Percentiles rank a stretch among this genome's conserved stretches.
Evolutionary conservation across 768 basidiomycete species (phyloP).

Genomic region (Pleurotus sapidus): DNA sequence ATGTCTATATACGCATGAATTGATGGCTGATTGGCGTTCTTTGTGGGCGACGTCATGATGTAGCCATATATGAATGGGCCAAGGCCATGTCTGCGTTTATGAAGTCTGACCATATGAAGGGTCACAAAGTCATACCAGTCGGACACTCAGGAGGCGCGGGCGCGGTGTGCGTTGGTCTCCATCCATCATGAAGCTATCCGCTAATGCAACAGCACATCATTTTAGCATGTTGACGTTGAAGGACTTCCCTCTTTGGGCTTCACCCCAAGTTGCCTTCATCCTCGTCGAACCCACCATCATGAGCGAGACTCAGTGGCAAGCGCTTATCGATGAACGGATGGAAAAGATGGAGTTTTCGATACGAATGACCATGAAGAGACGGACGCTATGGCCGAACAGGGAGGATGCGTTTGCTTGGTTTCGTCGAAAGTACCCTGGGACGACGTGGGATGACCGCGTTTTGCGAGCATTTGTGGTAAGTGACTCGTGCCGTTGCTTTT

Average conservation of each 20-base stretch:
- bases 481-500: background rate
- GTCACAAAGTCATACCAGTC: slow-evolving; percentile 33
- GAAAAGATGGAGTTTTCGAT: background rate
- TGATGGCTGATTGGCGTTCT: too few species aligned
- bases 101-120: slow-evolving; percentile 24
- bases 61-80: slow-evolving; percentile 35
- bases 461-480: background rate
- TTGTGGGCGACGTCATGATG: background rate
- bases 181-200: background rate
- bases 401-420: slow-evolving; percentile 2
- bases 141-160: slow-evolving; percentile 44
- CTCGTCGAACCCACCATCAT: slow-evolving; percentile 45
- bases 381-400: background rate
- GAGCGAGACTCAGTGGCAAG: slow-evolving; percentile 32
- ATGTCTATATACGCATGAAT: background rate
- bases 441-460: background rate
- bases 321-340: slow-evolving; percentile 14
- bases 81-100: slow-evolving; percentile 32
- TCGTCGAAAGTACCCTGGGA: background rate
- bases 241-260: slow-evolving; percentile 19
- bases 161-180: slow-evolving; percentile 26
- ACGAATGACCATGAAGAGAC: background rate
- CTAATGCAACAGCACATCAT: too few species aligned
- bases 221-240: slow-evolving; percentile 33
- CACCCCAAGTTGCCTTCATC: slow-evolving; percentile 34